Evolutionary conservation across 495 filamentous ascomycete genomes (phyloP).

Genomic region (Trichodelitschia bisporula): DNA sequence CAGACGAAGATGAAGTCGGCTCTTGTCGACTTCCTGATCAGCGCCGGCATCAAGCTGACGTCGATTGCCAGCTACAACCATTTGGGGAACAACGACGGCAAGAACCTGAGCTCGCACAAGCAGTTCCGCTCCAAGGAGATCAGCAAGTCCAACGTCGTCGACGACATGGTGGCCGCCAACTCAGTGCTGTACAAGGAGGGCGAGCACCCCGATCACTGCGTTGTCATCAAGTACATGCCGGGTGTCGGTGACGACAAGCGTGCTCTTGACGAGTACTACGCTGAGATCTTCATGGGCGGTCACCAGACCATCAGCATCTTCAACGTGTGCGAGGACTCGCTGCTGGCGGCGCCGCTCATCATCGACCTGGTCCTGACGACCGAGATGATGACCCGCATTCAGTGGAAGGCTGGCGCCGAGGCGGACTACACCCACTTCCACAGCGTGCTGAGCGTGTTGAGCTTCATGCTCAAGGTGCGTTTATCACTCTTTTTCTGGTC

Average conservation of each 20-base stretch:
- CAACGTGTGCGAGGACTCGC: conserved; percentile 97
- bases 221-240: conserved; percentile 66
- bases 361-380: conserved; percentile 81
- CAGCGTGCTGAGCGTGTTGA: conserved; percentile 87
- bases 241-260: conserved; percentile 98
- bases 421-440: conserved; percentile 81
- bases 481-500: not conserved
- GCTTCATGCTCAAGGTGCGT: conserved; percentile 87
- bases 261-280: conserved; percentile 95
- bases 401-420: conserved; percentile 47
- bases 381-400: conserved; percentile 96
- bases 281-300: conserved; percentile 96
- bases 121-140: conserved; percentile 99
- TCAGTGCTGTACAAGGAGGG: conserved; percentile 64
- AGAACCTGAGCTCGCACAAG: conserved; percentile 88
- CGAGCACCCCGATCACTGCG: conserved; percentile 22
- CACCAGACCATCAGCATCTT: conserved; percentile 97
- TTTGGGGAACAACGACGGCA: conserved; percentile 97
- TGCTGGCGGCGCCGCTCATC: conserved; percentile 91
- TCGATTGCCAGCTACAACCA: conserved; percentile 99
- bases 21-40: conserved; percentile 95
- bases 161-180: conserved; percentile 98
- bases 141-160: conserved; percentile 93
- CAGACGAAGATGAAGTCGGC: conserved; percentile 99
- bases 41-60: conserved; percentile 94